Evolutionary conservation across 2,329 filamentous ascomycete species (phyloP).

Genomic region (Tolypocladium cylindrosporum): DNA sequence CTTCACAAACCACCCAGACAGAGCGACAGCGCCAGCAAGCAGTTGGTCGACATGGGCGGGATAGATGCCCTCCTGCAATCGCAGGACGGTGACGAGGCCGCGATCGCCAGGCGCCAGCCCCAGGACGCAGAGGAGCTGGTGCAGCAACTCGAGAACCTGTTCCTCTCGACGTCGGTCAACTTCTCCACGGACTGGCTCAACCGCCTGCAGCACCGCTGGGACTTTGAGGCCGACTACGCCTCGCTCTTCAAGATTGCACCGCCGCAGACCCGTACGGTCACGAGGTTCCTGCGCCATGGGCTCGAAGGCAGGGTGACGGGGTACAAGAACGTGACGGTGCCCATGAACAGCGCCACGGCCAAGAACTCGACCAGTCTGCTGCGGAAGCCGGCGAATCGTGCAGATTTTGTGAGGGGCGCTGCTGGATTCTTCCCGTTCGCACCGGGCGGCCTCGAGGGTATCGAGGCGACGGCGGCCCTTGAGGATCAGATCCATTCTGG

Average conservation of each 20-base stretch:
- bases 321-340: constrained; percentile 88
- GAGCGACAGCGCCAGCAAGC: not conserved
- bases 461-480: constrained; percentile 74
- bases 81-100: constrained; percentile 11
- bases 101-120: constrained; percentile 3
- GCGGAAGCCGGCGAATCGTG: constrained; percentile 74
- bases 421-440: constrained; percentile 93
- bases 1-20: not conserved
- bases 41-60: constrained; percentile 16
- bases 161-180: constrained; percentile 65
- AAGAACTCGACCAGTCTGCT: constrained; percentile 90
- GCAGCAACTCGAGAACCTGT: constrained; percentile 61
- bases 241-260: constrained; percentile 79
- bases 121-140: constrained; percentile 55
- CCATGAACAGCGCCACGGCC: constrained; percentile 77
- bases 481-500: constrained; percentile 63
- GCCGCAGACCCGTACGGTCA: constrained; percentile 90
- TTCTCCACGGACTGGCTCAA: constrained; percentile 87
- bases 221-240: constrained; percentile 68
- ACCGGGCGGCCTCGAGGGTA: constrained; percentile 77
- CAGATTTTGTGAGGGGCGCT: constrained; percentile 86
- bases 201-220: constrained; percentile 81
- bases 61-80: constrained; percentile 24
- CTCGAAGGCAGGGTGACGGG: constrained; percentile 87
- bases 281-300: constrained; percentile 82